A percentile compares a stretch with the other conserved stretches of the same genome.
These are phyloP conservation scores for Zygosaccharomyces bisporus DNA, from an alignment of 805 yeast genomes.

Conservation along the genomic window DNA sequence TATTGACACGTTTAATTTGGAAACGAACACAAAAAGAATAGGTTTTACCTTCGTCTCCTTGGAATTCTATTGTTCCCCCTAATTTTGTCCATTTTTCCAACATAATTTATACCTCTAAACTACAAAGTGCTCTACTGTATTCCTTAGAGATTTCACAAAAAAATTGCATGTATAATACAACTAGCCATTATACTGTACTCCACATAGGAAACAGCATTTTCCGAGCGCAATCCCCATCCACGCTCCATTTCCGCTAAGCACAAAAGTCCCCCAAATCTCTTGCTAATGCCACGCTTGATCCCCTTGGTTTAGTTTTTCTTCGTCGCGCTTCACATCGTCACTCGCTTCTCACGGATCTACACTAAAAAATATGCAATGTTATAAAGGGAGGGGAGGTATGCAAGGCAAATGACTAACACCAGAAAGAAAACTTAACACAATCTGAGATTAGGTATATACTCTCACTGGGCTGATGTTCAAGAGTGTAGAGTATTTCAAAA, in stretches of 20 bases:
- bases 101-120: not conserved
- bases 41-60: not conserved
- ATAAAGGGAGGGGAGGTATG: not conserved
- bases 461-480: slow-evolving; percentile 19
- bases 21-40: not conserved
- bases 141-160: not conserved
- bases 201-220: not conserved
- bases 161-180: not conserved
- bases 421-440: not conserved
- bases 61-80: not conserved
- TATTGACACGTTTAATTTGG: no score
- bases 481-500: slow-evolving; percentile 21
- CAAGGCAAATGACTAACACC: not conserved
- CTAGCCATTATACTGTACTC: not conserved
- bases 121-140: not conserved
- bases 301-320: not conserved
- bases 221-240: not conserved
- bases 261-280: not conserved
- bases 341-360: not conserved
- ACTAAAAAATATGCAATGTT: not conserved
- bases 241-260: not conserved
- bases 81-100: not conserved
- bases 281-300: not conserved
- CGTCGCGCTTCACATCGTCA: not conserved
- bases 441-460: not conserved